Conservation (phyloP, 1,284 basidiomycete genomes). For the Pterula multifida region DNA sequence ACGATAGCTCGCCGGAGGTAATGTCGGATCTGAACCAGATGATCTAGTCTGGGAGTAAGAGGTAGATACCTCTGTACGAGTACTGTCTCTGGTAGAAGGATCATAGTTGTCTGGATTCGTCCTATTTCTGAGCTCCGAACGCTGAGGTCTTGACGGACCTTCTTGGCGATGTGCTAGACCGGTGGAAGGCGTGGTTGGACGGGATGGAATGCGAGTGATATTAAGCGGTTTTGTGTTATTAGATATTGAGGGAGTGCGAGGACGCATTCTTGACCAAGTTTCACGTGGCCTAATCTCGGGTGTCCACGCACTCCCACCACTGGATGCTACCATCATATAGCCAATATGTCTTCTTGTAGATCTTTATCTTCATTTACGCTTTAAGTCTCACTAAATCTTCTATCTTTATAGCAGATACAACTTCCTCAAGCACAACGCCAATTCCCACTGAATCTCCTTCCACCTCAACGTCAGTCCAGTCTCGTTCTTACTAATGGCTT, state of each 20-base stretch:
- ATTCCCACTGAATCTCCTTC: too few species aligned
- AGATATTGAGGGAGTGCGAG: conserved; percentile 31
- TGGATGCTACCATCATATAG: too few species aligned
- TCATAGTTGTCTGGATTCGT: conserved; percentile 28
- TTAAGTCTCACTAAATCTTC: too few species aligned
- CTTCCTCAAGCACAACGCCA: too few species aligned
- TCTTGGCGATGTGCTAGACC: conserved; percentile 13
- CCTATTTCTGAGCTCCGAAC: conserved; percentile 40
- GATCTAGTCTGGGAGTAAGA: conserved; percentile 15
- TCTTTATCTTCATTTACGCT: too few species aligned
- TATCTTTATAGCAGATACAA: too few species aligned
- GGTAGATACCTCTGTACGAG: conserved; percentile 1
- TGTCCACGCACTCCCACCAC: conserved; percentile 3
- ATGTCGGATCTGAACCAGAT: conserved; percentile 18
- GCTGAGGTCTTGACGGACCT: conserved; percentile 38
- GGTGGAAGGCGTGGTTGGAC: conserved; percentile 25
- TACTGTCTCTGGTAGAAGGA: conserved; percentile 23
- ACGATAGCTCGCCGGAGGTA: conserved; percentile 17
- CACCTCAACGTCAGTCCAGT: too few species aligned
- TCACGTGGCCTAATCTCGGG: conserved; percentile 10
- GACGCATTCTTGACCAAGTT: conserved; percentile 17
- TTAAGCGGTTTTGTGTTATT: conserved; percentile 23
- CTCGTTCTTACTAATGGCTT: too few species aligned
- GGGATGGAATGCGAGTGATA: conserved; percentile 21
- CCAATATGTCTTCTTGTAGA: too few species aligned